A percentile compares a stretch with the other conserved stretches of the same genome.
These are phyloP conservation scores for Podaxis sp. DNA, from an alignment of 768 basidiomycete genomes.

Conservation along the genomic window DNA sequence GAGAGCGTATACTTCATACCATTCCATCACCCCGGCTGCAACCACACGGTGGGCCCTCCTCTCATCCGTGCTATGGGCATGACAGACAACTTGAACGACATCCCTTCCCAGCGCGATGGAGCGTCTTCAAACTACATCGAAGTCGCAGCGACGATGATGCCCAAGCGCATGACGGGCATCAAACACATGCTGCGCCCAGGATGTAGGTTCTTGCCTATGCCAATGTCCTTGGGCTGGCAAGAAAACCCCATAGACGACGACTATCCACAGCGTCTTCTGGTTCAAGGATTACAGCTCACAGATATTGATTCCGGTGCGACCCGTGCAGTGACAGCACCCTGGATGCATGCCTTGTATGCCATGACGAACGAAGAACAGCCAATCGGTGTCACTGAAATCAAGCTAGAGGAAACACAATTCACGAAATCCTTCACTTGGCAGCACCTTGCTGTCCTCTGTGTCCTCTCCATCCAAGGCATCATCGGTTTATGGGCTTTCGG, in stretches of 20 bases:
- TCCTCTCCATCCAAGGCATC: not conserved
- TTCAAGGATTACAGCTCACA: not conserved
- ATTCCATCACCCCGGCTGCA: not conserved
- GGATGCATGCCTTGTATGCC: conserved; percentile 10
- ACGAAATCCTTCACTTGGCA: conserved; percentile 3
- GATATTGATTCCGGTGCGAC: conserved; percentile 9
- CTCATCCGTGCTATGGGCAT: not conserved
- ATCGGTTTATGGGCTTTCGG: not conserved
- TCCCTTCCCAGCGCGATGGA: not conserved
- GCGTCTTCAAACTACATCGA: conserved; percentile 2
- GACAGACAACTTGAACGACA: not conserved
- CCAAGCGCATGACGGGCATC: conserved; percentile 4
- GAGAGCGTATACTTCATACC: too few species aligned
- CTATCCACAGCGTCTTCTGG: conserved; percentile 7
- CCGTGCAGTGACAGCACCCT: conserved; percentile 3
- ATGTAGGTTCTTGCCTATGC: conserved; percentile 6
- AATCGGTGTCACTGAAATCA: not conserved
- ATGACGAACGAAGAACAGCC: conserved; percentile 2
- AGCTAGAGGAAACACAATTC: conserved; percentile 5
- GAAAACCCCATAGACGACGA: conserved; percentile 8
- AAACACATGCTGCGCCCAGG: conserved; percentile 11
- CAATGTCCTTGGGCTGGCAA: conserved; percentile 10
- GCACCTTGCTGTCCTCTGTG: not conserved
- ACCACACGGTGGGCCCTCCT: not conserved
- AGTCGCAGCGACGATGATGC: conserved; percentile 7